Percentiles rank a stretch among this genome's conserved stretches.
Evolutionary conservation across 2,329 filamentous ascomycete species (phyloP).

Genomic region (Chaetomium sp.): DNA sequence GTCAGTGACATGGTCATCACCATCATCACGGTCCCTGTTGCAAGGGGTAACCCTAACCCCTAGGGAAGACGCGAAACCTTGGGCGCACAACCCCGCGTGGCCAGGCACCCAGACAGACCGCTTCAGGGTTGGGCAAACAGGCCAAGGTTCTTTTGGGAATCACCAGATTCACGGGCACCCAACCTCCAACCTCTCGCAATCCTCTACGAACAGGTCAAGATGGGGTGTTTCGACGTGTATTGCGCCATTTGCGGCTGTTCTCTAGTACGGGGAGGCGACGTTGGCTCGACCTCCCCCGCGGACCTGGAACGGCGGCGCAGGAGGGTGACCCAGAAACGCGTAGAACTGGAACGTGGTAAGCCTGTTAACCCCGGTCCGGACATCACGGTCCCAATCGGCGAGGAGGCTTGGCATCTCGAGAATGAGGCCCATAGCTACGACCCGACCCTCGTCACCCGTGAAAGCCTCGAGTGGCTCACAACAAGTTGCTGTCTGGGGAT

Average conservation of each 20-base stretch:
- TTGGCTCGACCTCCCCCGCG: conserved; percentile 6
- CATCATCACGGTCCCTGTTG: no score
- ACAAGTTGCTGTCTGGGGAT: conserved; percentile 2
- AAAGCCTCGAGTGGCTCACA: neutral
- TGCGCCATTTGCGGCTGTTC: conserved; percentile 12
- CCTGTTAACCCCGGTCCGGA: neutral
- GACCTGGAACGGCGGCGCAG: neutral
- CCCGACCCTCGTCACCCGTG: neutral
- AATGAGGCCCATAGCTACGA: neutral
- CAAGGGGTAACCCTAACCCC: no score
- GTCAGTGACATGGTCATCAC: no score
- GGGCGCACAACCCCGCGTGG: no score
- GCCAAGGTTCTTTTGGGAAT: no score
- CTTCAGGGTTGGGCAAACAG: no score
- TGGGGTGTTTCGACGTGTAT: neutral
- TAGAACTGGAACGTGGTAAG: neutral
- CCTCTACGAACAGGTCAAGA: neutral
- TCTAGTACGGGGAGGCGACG: neutral
- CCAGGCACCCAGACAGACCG: no score
- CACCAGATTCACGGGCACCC: no score
- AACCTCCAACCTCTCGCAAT: no score
- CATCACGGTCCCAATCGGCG: neutral
- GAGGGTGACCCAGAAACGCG: neutral
- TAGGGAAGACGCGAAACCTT: no score
- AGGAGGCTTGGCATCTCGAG: neutral